Evolutionary conservation across 1,284 basidiomycete species (phyloP).

Genomic region (Pterulicium gracile): DNA sequence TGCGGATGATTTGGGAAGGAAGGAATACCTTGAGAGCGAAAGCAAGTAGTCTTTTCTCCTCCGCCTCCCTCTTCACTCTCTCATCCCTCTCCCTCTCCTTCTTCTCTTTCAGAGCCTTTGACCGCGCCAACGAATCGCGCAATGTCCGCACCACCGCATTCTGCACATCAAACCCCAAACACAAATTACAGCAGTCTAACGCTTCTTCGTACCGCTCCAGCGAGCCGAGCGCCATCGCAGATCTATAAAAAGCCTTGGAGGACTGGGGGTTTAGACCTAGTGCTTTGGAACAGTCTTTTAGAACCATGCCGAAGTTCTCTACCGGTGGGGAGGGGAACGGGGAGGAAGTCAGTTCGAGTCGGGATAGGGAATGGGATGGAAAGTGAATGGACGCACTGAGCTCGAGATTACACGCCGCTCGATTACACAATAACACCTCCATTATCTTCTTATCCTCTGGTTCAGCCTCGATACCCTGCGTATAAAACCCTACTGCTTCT

Average conservation of each 20-base stretch:
- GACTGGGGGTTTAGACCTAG: slow-evolving; percentile 52
- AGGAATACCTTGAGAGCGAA: slow-evolving; percentile 56
- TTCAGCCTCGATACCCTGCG: slow-evolving; percentile 78
- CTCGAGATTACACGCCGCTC: slow-evolving; percentile 89
- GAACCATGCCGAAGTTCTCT: slow-evolving; percentile 83
- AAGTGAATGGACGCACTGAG: slow-evolving; percentile 42
- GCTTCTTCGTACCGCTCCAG: slow-evolving; percentile 72
- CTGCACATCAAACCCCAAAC: slow-evolving; percentile 44
- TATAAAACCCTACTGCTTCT: slow-evolving; percentile 87
- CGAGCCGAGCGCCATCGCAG: slow-evolving; percentile 62
- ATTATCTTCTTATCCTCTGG: slow-evolving; percentile 53
- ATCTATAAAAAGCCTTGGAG: slow-evolving; percentile 80
- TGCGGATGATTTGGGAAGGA: slow-evolving; percentile 4
- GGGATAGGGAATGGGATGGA: slow-evolving; percentile 4
- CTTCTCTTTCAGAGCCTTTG: slow-evolving; percentile 38
- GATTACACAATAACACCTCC: slow-evolving; percentile 76
- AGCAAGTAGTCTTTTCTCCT: slow-evolving; percentile 35
- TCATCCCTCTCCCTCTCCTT: slow-evolving; percentile 39
- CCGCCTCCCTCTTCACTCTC: slow-evolving; percentile 32
- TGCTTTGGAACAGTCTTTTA: slow-evolving; percentile 75
- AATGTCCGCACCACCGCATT: slow-evolving; percentile 41
- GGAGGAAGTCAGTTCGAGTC: slow-evolving; percentile 1
- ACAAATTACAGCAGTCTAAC: slow-evolving; percentile 66
- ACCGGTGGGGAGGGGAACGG: slow-evolving; percentile 3
- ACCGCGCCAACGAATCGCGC: slow-evolving; percentile 33